A percentile compares a stretch with the other conserved stretches of the same genome.
Evolutionary conservation across 2,329 filamentous ascomycete genomes (phyloP).

Genomic region (Celoporthe dispersa): DNA sequence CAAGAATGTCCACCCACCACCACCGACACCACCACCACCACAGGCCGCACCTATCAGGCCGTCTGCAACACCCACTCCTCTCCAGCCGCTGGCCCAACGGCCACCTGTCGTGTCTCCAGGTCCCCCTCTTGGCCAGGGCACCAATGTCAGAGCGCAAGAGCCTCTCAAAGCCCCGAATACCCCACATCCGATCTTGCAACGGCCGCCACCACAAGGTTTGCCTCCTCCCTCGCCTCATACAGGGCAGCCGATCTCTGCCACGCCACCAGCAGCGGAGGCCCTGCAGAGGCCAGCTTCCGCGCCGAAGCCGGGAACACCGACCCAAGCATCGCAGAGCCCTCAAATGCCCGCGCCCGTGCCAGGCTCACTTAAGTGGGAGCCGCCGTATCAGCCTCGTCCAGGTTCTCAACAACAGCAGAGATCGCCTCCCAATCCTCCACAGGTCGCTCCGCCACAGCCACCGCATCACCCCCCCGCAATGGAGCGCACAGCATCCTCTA

Average conservation of each 20-base stretch:
- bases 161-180: slow-evolving; percentile 20
- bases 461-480: slow-evolving; percentile 23
- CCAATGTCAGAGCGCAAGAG: slow-evolving; percentile 15
- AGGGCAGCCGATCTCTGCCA: slow-evolving; percentile 35
- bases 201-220: slow-evolving; percentile 45
- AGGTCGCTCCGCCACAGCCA: slow-evolving; percentile 21
- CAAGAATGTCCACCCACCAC: slow-evolving; percentile 15
- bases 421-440: slow-evolving; percentile 14
- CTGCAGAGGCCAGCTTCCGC: slow-evolving; percentile 41
- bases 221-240: slow-evolving; percentile 38
- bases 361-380: slow-evolving; percentile 46
- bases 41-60: slow-evolving; percentile 17
- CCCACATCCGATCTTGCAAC: slow-evolving; percentile 44
- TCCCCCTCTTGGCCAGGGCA: slow-evolving; percentile 11
- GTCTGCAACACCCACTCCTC: slow-evolving; percentile 15
- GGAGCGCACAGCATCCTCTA: slow-evolving; percentile 23
- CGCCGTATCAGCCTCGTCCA: slow-evolving; percentile 43
- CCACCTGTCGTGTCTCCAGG: slow-evolving; percentile 11
- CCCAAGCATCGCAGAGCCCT: slow-evolving; percentile 31
- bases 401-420: slow-evolving; percentile 31
- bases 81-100: slow-evolving; percentile 22
- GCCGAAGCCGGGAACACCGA: slow-evolving; percentile 37
- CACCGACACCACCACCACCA: slow-evolving; percentile 7
- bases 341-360: slow-evolving; percentile 39
- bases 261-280: slow-evolving; percentile 36